These are phyloP conservation scores for Vicia villosa DNA, from an alignment of 306 rosid genomes.

Conservation along the genomic window DNA sequence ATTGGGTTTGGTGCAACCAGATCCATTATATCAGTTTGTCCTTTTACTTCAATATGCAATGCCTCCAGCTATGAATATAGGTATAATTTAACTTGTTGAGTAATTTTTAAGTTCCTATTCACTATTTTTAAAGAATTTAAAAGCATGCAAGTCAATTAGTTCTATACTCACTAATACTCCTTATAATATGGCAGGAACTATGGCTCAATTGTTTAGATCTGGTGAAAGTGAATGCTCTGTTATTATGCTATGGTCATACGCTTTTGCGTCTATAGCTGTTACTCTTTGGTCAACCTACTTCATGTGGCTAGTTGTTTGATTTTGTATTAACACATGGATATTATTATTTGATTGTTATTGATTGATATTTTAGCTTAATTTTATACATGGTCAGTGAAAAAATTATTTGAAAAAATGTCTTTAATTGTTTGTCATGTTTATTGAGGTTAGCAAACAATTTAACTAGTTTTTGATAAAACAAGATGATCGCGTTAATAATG, in stretches of 20 bases:
- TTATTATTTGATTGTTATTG: background rate
- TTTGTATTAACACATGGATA: slow-evolving; percentile 10
- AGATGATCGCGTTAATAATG: background rate
- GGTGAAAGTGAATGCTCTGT: slow-evolving; percentile 77
- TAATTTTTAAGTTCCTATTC: background rate
- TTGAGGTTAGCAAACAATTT: background rate
- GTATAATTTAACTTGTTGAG: slow-evolving; percentile 32
- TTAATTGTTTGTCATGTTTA: background rate
- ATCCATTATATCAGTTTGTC: slow-evolving; percentile 72
- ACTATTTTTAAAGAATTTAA: background rate
- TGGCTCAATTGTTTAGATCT: slow-evolving; percentile 72
- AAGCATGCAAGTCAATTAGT: background rate
- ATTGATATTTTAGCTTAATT: background rate
- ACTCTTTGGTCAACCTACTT: slow-evolving; percentile 81
- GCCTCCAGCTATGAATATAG: slow-evolving; percentile 93
- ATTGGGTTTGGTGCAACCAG: slow-evolving; percentile 62
- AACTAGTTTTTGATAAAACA: background rate
- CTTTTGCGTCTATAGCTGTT: slow-evolving; percentile 66
- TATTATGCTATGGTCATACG: slow-evolving; percentile 76
- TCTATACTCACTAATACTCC: no score
- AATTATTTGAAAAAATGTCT: background rate
- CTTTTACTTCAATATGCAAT: slow-evolving; percentile 79
- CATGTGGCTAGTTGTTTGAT: slow-evolving; percentile 65
- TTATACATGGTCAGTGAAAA: background rate
- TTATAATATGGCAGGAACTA: slow-evolving; percentile 55